Percentiles rank a stretch among this genome's conserved stretches.
phyloP scores from a whole-genome alignment of 345 rosid genomes.

The Melastoma malabathricum region DNA sequence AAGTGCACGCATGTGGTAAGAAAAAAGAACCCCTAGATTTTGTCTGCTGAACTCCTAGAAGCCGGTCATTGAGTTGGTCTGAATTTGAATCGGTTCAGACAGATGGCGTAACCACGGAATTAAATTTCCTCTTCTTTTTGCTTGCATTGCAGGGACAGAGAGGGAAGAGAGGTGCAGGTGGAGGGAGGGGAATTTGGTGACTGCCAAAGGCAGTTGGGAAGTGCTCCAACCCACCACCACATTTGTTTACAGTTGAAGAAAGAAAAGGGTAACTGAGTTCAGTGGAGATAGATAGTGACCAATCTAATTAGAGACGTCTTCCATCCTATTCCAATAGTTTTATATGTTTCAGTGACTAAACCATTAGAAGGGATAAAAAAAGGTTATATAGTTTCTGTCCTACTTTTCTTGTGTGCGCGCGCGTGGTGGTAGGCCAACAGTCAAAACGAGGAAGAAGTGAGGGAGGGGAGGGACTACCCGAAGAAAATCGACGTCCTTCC shows the following conservation, averaged over 20 bases:
- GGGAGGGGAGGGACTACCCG: too few relatives aligned
- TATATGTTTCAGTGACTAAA: neutral
- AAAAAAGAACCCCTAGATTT: neutral
- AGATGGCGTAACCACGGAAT: too few relatives aligned
- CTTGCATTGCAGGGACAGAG: neutral
- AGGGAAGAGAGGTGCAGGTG: neutral
- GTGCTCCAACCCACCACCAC: neutral
- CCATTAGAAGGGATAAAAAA: too few relatives aligned
- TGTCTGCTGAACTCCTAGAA: slow-evolving; percentile 1
- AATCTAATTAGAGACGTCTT: neutral
- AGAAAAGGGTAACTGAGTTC: slow-evolving; percentile 4
- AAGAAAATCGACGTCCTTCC: too few relatives aligned
- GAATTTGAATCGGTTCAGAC: too few relatives aligned
- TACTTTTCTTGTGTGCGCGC: neutral
- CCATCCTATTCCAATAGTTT: neutral
- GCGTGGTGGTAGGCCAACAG: slow-evolving; percentile 12
- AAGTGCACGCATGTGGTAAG: neutral
- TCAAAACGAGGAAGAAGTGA: neutral
- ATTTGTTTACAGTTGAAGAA: slow-evolving; percentile 11
- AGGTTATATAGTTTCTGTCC: slow-evolving; percentile 4
- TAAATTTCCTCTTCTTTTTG: too few relatives aligned
- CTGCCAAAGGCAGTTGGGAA: slow-evolving; percentile 6
- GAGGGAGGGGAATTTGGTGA: neutral
- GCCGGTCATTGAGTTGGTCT: too few relatives aligned
- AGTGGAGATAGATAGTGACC: slow-evolving; percentile 13